Evolutionary conservation across 768 basidiomycete genomes (phyloP).

Genomic region (Pleurotus tuber-regium): DNA sequence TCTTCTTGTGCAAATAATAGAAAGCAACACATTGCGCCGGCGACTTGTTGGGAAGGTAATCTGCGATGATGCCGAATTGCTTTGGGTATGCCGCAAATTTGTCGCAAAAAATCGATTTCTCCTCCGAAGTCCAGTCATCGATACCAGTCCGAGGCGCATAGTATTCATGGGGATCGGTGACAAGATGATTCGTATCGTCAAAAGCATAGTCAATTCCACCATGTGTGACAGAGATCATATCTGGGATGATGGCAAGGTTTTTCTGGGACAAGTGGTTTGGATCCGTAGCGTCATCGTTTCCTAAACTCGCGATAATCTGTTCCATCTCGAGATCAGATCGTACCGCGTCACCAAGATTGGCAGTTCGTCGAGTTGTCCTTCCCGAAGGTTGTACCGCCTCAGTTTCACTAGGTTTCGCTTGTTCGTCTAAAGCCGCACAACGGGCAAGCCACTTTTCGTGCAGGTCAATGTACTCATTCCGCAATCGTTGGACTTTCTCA

Average conservation of each 20-base stretch:
- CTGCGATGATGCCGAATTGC: constrained; percentile 92
- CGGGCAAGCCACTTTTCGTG: constrained; percentile 75
- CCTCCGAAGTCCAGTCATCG: constrained; percentile 85
- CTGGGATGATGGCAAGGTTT: constrained; percentile 86
- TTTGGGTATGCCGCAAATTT: constrained; percentile 86
- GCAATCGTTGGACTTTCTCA: constrained; percentile 55
- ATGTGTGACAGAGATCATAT: constrained; percentile 77
- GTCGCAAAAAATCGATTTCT: constrained; percentile 74
- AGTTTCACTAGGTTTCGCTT: constrained; percentile 39
- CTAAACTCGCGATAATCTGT: constrained; percentile 92
- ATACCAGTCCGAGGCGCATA: constrained; percentile 73
- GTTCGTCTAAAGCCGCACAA: constrained; percentile 66
- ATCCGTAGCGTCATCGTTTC: constrained; percentile 91
- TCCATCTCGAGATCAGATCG: constrained; percentile 97
- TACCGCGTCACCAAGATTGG: constrained; percentile 79
- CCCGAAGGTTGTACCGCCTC: constrained; percentile 38
- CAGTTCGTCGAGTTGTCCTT: constrained; percentile 73
- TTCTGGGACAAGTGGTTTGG: constrained; percentile 82
- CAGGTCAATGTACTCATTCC: constrained; percentile 62
- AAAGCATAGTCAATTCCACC: constrained; percentile 62
- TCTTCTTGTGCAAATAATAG: constrained; percentile 95
- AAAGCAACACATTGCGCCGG: constrained; percentile 86
- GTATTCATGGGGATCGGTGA: constrained; percentile 75
- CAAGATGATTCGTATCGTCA: constrained; percentile 83
- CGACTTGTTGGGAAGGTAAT: constrained; percentile 78